Evolutionary conservation across 257 asterid species (phyloP).

Genomic region (Mentha longifolia): DNA sequence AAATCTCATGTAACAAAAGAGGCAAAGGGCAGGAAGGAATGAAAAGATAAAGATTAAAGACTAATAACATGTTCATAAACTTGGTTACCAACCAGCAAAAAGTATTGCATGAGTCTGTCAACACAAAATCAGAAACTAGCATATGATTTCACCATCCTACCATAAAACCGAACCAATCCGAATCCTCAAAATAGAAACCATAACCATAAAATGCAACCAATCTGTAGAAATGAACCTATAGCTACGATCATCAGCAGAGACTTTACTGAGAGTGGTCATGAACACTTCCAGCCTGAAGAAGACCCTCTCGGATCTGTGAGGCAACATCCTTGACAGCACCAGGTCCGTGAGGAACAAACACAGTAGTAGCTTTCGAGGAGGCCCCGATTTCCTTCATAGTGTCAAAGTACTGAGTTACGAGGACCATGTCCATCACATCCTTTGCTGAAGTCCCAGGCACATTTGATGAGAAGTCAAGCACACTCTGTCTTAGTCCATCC

Average conservation of each 20-base stretch:
- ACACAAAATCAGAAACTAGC: not conserved
- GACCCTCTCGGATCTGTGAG: slow-evolving; percentile 46
- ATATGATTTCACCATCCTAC: not conserved
- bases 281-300: slow-evolving; percentile 35
- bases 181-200: not conserved
- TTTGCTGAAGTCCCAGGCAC: slow-evolving; percentile 45
- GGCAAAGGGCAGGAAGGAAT: not conserved
- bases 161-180: not conserved
- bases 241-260: not conserved
- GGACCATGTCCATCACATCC: slow-evolving; percentile 53
- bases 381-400: slow-evolving; percentile 50
- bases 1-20: not conserved
- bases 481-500: slow-evolving; percentile 45
- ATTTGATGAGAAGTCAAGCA: slow-evolving; percentile 39
- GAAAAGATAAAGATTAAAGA: not conserved
- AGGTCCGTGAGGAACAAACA: slow-evolving; percentile 45
- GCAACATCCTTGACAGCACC: slow-evolving; percentile 44
- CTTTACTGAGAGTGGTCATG: not conserved
- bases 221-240: not conserved
- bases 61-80: not conserved
- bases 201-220: not conserved
- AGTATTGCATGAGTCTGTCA: not conserved
- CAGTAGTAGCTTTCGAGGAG: slow-evolving; percentile 35
- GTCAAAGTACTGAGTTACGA: slow-evolving; percentile 46
- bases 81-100: not conserved